phyloP scores from a whole-genome alignment of 2,329 filamentous ascomycete species.

The Coniochaeta sp. region DNA sequence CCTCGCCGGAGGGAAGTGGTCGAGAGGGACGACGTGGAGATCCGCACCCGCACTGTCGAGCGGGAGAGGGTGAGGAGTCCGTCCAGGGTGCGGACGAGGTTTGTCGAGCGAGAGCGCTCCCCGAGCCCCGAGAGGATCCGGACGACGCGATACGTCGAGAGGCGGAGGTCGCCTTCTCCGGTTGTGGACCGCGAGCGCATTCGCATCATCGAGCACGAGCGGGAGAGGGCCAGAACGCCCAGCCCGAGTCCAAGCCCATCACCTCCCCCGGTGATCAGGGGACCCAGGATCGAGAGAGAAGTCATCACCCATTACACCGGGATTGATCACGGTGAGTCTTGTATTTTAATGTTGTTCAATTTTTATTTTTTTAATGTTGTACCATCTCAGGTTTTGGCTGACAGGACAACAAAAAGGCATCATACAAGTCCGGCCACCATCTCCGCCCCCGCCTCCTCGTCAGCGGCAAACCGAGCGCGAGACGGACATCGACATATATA shows the following conservation, averaged over 20 bases:
- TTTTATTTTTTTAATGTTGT: too few relatives aligned
- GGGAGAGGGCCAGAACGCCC: slow-evolving; percentile 33
- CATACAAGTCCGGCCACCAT: slow-evolving; percentile 37
- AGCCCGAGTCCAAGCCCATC: slow-evolving; percentile 39
- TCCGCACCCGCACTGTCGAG: slow-evolving; percentile 17
- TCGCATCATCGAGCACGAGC: slow-evolving; percentile 42
- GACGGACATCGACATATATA: slow-evolving; percentile 55
- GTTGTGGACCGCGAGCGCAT: slow-evolving; percentile 37
- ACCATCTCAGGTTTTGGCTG: not conserved
- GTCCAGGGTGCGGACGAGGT: slow-evolving; percentile 19
- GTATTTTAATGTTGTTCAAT: too few relatives aligned
- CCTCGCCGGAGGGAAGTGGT: slow-evolving; percentile 20
- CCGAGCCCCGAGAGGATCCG: slow-evolving; percentile 23
- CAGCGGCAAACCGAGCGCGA: slow-evolving; percentile 36
- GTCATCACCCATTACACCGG: slow-evolving; percentile 84
- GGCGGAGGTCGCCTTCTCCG: slow-evolving; percentile 32
- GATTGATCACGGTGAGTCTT: slow-evolving; percentile 70
- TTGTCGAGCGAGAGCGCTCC: slow-evolving; percentile 32
- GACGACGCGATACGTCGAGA: slow-evolving; percentile 17
- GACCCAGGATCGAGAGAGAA: slow-evolving; percentile 78
- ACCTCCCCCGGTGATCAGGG: slow-evolving; percentile 59
- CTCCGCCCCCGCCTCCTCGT: slow-evolving; percentile 40
- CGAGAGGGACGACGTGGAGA: slow-evolving; percentile 19
- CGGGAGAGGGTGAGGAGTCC: slow-evolving; percentile 21
- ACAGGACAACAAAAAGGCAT: slow-evolving; percentile 31